Evolutionary conservation across 2,329 filamentous ascomycete species (phyloP).

Genomic region (Colletotrichum sojae): DNA sequence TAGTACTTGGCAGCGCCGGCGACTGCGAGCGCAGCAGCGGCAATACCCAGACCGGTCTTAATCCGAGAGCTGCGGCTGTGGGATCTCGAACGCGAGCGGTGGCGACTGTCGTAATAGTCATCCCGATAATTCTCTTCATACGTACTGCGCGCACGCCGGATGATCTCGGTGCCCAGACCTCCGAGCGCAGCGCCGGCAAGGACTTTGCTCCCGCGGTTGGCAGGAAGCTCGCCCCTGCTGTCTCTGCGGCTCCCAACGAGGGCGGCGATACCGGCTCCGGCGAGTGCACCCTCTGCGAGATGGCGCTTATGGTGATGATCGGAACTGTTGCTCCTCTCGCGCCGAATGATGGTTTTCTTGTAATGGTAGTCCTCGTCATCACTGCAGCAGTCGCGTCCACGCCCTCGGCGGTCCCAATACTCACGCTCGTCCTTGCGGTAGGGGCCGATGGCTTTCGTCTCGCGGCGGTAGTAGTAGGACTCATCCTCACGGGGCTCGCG

Average conservation of each 20-base stretch:
- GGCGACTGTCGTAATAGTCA: constrained; percentile 55
- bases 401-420: constrained; percentile 50
- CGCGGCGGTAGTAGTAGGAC: constrained; percentile 64
- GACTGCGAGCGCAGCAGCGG: constrained; percentile 74
- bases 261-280: constrained; percentile 74
- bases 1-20: constrained; percentile 77
- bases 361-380: constrained; percentile 59
- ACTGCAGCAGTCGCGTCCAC: constrained; percentile 54
- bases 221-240: constrained; percentile 63
- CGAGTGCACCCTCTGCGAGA: constrained; percentile 75
- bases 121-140: constrained; percentile 57
- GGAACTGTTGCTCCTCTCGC: constrained; percentile 65
- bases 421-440: constrained; percentile 47
- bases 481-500: constrained; percentile 62
- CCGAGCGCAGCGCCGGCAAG: constrained; percentile 74
- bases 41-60: constrained; percentile 74
- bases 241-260: constrained; percentile 69
- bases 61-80: constrained; percentile 57
- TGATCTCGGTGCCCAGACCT: constrained; percentile 72
- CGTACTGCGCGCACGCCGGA: constrained; percentile 72
- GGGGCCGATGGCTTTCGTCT: constrained; percentile 58
- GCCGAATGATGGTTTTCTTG: constrained; percentile 63
- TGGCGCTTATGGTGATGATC: constrained; percentile 69
- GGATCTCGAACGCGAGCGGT: constrained; percentile 54
- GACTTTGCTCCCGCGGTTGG: constrained; percentile 71